A percentile compares a stretch with the other conserved stretches of the same genome.
Conservation (phyloP, 2,329 filamentous ascomycete genomes). For the Coniochaeta ligniaria region DNA sequence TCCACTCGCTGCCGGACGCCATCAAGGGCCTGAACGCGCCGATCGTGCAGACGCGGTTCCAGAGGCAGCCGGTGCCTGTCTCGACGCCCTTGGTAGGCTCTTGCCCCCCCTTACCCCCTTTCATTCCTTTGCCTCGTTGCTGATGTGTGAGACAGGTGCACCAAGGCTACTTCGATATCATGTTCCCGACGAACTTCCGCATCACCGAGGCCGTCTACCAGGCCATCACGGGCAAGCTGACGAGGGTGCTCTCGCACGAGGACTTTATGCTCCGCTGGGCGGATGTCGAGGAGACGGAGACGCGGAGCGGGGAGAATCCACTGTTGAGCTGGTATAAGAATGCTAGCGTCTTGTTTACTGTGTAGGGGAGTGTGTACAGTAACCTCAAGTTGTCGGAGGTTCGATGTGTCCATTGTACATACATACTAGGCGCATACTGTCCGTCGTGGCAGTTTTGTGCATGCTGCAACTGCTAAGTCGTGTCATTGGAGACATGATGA, state of each 20-base stretch:
- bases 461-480: not conserved
- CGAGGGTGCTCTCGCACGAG: slow-evolving; percentile 76
- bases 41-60: slow-evolving; percentile 91
- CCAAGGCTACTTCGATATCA: slow-evolving; percentile 97
- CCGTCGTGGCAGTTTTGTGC: not conserved
- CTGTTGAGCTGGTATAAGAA: slow-evolving; percentile 92
- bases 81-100: slow-evolving; percentile 74
- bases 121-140: slow-evolving; percentile 2
- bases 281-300: slow-evolving; percentile 82
- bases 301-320: slow-evolving; percentile 86
- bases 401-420: not conserved
- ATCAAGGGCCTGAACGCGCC: slow-evolving; percentile 82
- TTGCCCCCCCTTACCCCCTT: not conserved
- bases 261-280: slow-evolving; percentile 90
- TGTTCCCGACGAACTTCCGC: slow-evolving; percentile 93
- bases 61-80: slow-evolving; percentile 81
- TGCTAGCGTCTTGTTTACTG: slow-evolving; percentile 83
- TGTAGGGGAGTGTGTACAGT: slow-evolving; percentile 43
- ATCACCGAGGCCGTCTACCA: slow-evolving; percentile 90
- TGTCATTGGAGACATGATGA: not conserved
- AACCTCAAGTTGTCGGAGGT: not conserved
- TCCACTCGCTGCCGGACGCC: slow-evolving; percentile 77
- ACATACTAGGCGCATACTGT: not conserved
- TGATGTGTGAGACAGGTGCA: slow-evolving; percentile 57
- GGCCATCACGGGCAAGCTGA: slow-evolving; percentile 86